Conservation (phyloP, 306 rosid species). For the Cucurbita pepo region DNA sequence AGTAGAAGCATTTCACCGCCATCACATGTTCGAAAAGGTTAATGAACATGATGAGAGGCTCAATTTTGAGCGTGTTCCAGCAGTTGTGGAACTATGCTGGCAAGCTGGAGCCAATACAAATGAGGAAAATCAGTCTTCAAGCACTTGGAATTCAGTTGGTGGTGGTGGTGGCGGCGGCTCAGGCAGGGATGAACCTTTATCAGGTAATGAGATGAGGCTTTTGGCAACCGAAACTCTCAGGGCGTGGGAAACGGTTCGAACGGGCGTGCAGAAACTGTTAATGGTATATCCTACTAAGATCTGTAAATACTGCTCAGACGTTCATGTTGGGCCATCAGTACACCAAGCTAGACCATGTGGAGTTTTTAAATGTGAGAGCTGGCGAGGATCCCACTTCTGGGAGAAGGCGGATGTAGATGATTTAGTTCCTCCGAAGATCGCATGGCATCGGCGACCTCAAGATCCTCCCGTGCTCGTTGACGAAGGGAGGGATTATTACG, state of each 20-base stretch:
- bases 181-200: conserved; percentile 20
- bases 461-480: conserved; percentile 66
- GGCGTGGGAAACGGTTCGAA: conserved; percentile 68
- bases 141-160: conserved; percentile 18
- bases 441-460: conserved; percentile 59
- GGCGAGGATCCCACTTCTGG: conserved; percentile 80
- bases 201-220: conserved; percentile 23
- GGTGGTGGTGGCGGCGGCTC: conserved; percentile 5
- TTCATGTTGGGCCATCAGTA: conserved; percentile 85
- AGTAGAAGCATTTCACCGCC: conserved; percentile 63
- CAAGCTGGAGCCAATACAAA: conserved; percentile 59
- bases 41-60: conserved; percentile 62
- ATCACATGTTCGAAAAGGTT: conserved; percentile 53
- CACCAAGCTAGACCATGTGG: conserved; percentile 77
- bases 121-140: conserved; percentile 14
- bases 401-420: conserved; percentile 54
- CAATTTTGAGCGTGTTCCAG: conserved; percentile 71
- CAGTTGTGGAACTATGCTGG: conserved; percentile 74
- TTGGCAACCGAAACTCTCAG: conserved; percentile 41
- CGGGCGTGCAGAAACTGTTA: conserved; percentile 56
- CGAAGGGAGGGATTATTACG: conserved; percentile 52
- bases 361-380: conserved; percentile 62
- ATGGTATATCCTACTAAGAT: conserved; percentile 67
- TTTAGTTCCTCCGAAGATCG: conserved; percentile 63
- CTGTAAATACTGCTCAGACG: conserved; percentile 72